Evolutionary conservation across 2,329 filamentous ascomycete species (phyloP).

Genomic region (Fusarium mangiferae): DNA sequence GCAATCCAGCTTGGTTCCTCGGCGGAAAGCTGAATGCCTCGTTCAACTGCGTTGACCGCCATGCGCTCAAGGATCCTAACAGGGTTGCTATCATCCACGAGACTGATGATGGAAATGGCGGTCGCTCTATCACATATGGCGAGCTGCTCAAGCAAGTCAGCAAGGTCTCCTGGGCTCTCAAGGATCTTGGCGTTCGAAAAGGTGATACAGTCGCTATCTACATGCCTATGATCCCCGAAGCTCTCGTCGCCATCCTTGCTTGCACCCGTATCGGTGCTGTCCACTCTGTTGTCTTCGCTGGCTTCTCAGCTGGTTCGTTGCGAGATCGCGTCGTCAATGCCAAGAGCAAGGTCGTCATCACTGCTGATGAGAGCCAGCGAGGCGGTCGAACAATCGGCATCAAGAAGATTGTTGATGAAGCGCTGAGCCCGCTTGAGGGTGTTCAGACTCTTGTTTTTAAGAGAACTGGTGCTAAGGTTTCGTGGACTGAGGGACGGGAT

Average conservation of each 20-base stretch:
- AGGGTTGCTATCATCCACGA: constrained; percentile 96
- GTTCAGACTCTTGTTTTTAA: constrained; percentile 89
- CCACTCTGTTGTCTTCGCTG: constrained; percentile 94
- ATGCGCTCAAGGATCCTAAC: constrained; percentile 88
- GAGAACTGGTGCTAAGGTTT: constrained; percentile 86
- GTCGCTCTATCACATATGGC: constrained; percentile 85
- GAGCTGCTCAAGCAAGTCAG: constrained; percentile 91
- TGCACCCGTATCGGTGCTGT: constrained; percentile 89
- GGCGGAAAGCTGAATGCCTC: constrained; percentile 91
- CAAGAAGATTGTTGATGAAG: constrained; percentile 96
- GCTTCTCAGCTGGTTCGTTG: constrained; percentile 92
- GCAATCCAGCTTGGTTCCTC: constrained; percentile 91
- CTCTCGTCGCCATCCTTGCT: constrained; percentile 79
- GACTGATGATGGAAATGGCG: constrained; percentile 86
- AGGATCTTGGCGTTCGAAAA: constrained; percentile 92
- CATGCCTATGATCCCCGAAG: constrained; percentile 96
- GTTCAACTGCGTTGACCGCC: constrained; percentile 94
- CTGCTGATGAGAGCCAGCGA: constrained; percentile 91
- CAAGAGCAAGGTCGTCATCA: constrained; percentile 88
- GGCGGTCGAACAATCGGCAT: constrained; percentile 93
- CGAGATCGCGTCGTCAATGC: constrained; percentile 90
- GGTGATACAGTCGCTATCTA: constrained; percentile 95
- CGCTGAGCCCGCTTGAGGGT: constrained; percentile 80
- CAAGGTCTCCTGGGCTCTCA: constrained; percentile 82
- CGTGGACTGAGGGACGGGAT: constrained; percentile 85